Evolutionary conservation across 176 grass and related monocot genomes (phyloP).

Genomic region (Thinopyrum elongatum): DNA sequence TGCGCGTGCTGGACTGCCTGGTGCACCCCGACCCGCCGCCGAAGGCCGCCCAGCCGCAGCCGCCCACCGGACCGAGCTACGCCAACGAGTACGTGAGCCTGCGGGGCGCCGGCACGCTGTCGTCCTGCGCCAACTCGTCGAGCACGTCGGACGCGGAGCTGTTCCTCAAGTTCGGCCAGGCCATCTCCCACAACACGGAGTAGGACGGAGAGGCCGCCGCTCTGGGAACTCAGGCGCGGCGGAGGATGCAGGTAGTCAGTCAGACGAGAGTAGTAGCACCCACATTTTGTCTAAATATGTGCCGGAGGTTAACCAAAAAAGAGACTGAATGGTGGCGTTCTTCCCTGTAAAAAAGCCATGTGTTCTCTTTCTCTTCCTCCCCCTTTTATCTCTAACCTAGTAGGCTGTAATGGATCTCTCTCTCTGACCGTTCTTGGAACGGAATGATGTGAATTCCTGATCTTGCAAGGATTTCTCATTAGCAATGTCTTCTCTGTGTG

Average conservation of each 20-base stretch:
- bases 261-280: not conserved
- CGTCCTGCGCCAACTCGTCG: conserved; percentile 46
- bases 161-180: conserved; percentile 96
- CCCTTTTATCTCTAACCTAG: conserved; percentile 14
- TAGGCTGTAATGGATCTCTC: not conserved
- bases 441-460: conserved; percentile 22
- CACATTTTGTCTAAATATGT: conserved; percentile 33
- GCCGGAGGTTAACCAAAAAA: conserved; percentile 24
- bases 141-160: conserved; percentile 86
- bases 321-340: conserved; percentile 5
- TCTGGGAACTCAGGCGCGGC: not conserved
- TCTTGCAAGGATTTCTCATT: not conserved
- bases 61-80: conserved; percentile 45
- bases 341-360: conserved; percentile 59
- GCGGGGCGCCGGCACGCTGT: conserved; percentile 47
- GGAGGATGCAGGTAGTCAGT: not conserved
- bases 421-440: not conserved
- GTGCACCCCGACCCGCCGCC: conserved; percentile 40
- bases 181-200: conserved; percentile 75
- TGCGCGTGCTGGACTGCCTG: conserved; percentile 75
- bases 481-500: too few relatives aligned
- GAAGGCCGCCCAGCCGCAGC: conserved; percentile 30
- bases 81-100: conserved; percentile 79
- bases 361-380: not conserved
- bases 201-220: not conserved